A percentile compares a stretch with the other conserved stretches of the same genome.
These are phyloP conservation scores for Agastache rugosa DNA, from an alignment of 257 asterid species.

Conservation along the genomic window DNA sequence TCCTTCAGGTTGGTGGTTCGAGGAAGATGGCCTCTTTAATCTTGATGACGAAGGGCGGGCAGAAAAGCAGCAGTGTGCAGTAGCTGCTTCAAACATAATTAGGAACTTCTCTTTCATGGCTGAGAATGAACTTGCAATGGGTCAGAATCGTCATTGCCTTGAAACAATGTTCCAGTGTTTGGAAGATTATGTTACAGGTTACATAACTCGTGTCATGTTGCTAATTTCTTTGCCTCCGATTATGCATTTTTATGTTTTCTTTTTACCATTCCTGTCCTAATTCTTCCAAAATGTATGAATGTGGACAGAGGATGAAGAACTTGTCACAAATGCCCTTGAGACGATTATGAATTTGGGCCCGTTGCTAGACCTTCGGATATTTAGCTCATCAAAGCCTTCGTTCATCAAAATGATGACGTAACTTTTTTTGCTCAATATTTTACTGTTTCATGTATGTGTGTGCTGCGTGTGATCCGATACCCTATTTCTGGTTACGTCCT, in stretches of 20 bases:
- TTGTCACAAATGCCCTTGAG: conserved; percentile 90
- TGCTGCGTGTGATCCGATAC: conserved; percentile 24
- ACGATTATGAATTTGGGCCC: conserved; percentile 91
- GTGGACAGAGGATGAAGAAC: conserved; percentile 93
- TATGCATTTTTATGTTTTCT: conserved; percentile 2
- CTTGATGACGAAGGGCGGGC: conserved; percentile 88
- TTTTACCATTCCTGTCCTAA: conserved; percentile 24
- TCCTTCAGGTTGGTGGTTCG: conserved; percentile 95
- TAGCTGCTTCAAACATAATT: conserved; percentile 89
- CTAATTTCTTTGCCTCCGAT: neutral
- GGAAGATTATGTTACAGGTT: conserved; percentile 91
- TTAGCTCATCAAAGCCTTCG: conserved; percentile 88
- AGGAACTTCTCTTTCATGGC: conserved; percentile 99
- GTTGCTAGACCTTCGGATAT: conserved; percentile 85
- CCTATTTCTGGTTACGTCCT: conserved; percentile 21
- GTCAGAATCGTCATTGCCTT: conserved; percentile 90
- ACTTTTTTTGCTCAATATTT: conserved; percentile 29
- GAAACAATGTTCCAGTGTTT: conserved; percentile 92
- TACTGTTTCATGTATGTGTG: conserved; percentile 18
- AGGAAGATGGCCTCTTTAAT: conserved; percentile 95
- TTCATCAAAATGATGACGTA: conserved; percentile 90
- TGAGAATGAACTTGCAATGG: conserved; percentile 94
- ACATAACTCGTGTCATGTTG: neutral
- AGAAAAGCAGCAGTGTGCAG: conserved; percentile 94
- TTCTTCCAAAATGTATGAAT: conserved; percentile 34